phyloP scores from a whole-genome alignment of 768 basidiomycete species.

The Mycena capillaripes region DNA sequence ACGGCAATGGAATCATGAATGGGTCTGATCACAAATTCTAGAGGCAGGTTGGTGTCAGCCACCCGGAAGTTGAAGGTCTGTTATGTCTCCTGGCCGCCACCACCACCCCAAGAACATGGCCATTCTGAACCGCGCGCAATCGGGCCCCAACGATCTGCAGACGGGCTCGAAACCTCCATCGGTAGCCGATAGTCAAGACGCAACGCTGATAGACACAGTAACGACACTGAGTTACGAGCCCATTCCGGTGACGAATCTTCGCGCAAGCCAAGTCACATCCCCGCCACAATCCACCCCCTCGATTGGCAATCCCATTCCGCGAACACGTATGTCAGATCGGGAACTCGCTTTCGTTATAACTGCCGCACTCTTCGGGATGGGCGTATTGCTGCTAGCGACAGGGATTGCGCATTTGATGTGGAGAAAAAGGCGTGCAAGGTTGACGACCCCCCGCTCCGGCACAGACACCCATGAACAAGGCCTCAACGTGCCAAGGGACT shows the following conservation, averaged over 20 bases:
- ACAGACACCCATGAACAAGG: conserved; percentile 24
- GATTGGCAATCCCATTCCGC: background rate
- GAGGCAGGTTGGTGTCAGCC: conserved; percentile 11
- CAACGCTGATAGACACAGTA: conserved; percentile 7
- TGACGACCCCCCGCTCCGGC: background rate
- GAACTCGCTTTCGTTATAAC: conserved; percentile 35
- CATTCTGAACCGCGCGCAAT: conserved; percentile 9
- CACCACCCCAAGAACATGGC: conserved; percentile 22
- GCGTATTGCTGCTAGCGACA: conserved; percentile 20
- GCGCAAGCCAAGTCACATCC: conserved; percentile 25
- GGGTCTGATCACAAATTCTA: background rate
- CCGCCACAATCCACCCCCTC: background rate
- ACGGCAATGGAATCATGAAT: background rate
- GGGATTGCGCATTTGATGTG: conserved; percentile 21
- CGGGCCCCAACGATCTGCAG: background rate
- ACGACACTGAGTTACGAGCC: conserved; percentile 13
- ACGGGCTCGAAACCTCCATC: background rate
- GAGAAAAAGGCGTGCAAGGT: conserved; percentile 13
- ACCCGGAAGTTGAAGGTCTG: background rate
- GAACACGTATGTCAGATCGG: conserved; percentile 19
- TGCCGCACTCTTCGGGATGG: conserved; percentile 30
- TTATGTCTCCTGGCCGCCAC: conserved; percentile 20
- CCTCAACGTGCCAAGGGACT: conserved; percentile 10
- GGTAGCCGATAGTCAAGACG: background rate
- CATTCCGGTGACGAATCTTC: conserved; percentile 11